Evolutionary conservation across 495 filamentous ascomycete genomes (phyloP), one percentile per base, ranked within the genome.

Genomic region (Hyaloscypha bicolor): DNA sequence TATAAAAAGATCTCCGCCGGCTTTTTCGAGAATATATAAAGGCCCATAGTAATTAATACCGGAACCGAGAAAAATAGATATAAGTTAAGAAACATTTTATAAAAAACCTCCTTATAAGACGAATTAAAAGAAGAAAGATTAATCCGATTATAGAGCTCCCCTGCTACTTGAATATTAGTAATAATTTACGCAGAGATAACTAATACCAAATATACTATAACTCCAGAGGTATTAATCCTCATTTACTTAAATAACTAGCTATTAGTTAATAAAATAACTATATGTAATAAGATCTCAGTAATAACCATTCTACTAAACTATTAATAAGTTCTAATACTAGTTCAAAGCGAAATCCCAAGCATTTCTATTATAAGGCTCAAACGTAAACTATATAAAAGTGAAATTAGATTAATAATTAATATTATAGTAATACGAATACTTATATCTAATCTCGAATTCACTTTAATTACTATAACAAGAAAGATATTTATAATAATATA

Each of bases 341-440:
- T 69, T 39, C 72, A 55, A 21, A 75, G 72, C 25, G 72, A 73
- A 14, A 76, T 58, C 21, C 73, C 72, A 31, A 76, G 67, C 5
- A 75, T 39, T 42, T 63, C 22, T 32, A 37, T 51, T 6, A 73
- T 48, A 14, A 71, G 42, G 35, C 39, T 65, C 0, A 74, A 63
- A 11, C 48, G 53, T 16, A 59, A 65, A 53, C 72, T 51, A 16
- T 22, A 62, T 60, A 71, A 62, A 19, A 74, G 67, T 32, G 62
- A 66, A 45, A 72, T 72, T 4, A 74, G 57, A 25, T 74, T 74
- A 22, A 70, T 51, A 32, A 70, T 64, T 9, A 69, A 67, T 55
- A 74, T 70, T 9, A 57, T 62, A 30, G 63, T 58, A 58, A 56
- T 52, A n/a, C 64, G 31, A 63, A 37, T 37, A 31, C 66, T 30